A percentile compares a stretch with the other conserved stretches of the same genome.
Evolutionary conservation across 1,139 yeast species (phyloP).

Genomic region (Yamadazyma mexicana): DNA sequence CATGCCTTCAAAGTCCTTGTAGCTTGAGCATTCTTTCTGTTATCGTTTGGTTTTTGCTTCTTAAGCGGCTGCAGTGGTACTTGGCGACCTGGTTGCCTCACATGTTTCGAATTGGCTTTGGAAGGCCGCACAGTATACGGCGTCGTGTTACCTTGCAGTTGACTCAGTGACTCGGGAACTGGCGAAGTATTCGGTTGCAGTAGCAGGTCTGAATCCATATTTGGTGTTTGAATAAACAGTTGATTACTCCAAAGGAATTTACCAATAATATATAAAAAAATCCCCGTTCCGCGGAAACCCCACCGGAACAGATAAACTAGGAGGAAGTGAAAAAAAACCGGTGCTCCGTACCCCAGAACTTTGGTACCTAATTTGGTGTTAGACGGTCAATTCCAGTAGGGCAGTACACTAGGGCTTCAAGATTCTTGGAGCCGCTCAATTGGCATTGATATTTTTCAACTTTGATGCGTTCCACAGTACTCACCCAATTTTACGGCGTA

Average conservation of each 20-base stretch:
- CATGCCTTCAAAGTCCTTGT: slow-evolving; percentile 60
- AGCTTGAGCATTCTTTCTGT: slow-evolving; percentile 29
- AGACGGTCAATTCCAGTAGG: too few species aligned
- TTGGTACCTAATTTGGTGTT: not conserved
- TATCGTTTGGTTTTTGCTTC: slow-evolving; percentile 7
- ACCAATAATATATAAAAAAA: not conserved
- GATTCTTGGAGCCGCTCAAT: too few species aligned
- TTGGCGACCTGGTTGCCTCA: not conserved
- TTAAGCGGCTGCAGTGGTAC: slow-evolving; percentile 1
- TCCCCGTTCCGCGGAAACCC: not conserved
- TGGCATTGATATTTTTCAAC: too few species aligned
- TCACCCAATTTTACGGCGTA: too few species aligned
- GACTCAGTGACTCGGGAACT: not conserved
- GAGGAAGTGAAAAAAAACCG: not conserved
- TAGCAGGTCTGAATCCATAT: not conserved
- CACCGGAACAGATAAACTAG: not conserved
- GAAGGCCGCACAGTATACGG: not conserved
- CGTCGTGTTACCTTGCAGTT: too few species aligned
- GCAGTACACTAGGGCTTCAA: too few species aligned
- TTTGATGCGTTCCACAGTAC: too few species aligned
- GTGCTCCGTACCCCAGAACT: not conserved
- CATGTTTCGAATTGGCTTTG: not conserved
- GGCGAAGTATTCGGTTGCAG: not conserved
- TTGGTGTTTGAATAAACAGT: not conserved
- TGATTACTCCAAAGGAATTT: not conserved